Base-by-base conservation (phyloP, 306 rosid species). In the Trichosanthes cucumerina region DNA sequence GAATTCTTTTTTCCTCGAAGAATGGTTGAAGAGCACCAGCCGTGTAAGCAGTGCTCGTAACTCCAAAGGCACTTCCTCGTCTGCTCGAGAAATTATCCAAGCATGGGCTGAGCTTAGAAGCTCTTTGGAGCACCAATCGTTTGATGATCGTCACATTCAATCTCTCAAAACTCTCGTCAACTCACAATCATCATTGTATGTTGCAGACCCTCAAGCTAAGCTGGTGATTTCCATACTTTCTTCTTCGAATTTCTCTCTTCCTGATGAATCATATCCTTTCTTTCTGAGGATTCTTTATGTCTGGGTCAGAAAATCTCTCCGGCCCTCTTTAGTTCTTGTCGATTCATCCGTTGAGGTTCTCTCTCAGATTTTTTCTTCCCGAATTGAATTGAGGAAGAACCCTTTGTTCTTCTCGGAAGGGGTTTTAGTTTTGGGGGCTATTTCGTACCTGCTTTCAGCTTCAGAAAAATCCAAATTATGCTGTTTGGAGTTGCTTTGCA, bases 201-300 rank as follows among this genome's bases (percentile, higher is more conserved):
- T 92, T 23, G 93, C 96, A 5, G 96, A 92, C 28, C 95, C 98
- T 4, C 98, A 90, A 76, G 97, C 93, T 4, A 88, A 81, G 82
- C 89, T 94, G 81, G 76, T 92, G 9, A 83, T 94, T 68, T 65
- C 91, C 12, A 84, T 94, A 83, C 86, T 94, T 14, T 84, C 93
- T 24, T 80, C 88, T 50, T 81, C 90, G 4, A 75, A 73, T 4
- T 12, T 81, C 33, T 81, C 85, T 81, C 86, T 93, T 78, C 88
- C 93, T 9, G 60, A 50, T 57, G 88, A 86, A 39, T 87, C 97
- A 0, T 69, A 79, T 68, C 86, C 93, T 75, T 85, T 87, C 39
- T 80, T 87, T 53, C 84, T 90, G 49, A 84, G 88, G 43, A 91
- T 94, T 56, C 91, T 94, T 36, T 92, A 94, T 54, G 76, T 89